A percentile compares a stretch with the other conserved stretches of the same genome.
phyloP scores from a whole-genome alignment of 164 flowering plant species.

The Vitis rupestris region DNA sequence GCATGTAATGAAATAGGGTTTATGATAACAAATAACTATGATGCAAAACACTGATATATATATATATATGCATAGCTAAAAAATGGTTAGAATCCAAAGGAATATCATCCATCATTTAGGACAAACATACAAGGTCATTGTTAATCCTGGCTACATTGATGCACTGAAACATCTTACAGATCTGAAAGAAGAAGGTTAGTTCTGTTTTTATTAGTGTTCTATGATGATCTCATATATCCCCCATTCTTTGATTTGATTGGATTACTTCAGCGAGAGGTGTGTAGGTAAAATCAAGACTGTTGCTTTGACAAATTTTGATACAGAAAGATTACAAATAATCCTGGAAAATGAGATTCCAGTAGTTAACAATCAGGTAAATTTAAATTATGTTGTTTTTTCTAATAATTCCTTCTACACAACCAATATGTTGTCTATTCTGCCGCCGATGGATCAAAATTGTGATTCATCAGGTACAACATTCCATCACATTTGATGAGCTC shows the following conservation, averaged over 20 bases:
- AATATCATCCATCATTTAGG: too few species aligned
- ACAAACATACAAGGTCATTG: too few species aligned
- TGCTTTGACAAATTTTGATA: constrained; percentile 95
- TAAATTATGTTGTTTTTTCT: background rate
- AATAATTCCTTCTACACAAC: background rate
- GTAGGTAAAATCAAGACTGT: constrained; percentile 96
- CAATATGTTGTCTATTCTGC: background rate
- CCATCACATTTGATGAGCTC: too few species aligned
- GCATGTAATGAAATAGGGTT: too few species aligned
- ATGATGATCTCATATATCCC: background rate
- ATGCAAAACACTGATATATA: too few species aligned
- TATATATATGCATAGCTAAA: too few species aligned
- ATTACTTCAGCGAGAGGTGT: constrained; percentile 25
- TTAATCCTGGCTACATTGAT: constrained; percentile 75
- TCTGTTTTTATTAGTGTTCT: constrained; percentile 1
- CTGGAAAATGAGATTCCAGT: constrained; percentile 88
- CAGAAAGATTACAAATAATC: constrained; percentile 81
- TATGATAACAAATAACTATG: too few species aligned
- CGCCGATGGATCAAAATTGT: constrained; percentile 7
- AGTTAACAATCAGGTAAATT: constrained; percentile 88
- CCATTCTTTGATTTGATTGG: constrained; percentile 19
- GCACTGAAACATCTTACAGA: constrained; percentile 96
- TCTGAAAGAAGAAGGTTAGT: constrained; percentile 87
- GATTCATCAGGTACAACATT: constrained; percentile 78
- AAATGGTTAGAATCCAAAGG: too few species aligned